Evolutionary conservation across 805 yeast species (phyloP).

Genomic region (Yamadazyma scolyti): DNA sequence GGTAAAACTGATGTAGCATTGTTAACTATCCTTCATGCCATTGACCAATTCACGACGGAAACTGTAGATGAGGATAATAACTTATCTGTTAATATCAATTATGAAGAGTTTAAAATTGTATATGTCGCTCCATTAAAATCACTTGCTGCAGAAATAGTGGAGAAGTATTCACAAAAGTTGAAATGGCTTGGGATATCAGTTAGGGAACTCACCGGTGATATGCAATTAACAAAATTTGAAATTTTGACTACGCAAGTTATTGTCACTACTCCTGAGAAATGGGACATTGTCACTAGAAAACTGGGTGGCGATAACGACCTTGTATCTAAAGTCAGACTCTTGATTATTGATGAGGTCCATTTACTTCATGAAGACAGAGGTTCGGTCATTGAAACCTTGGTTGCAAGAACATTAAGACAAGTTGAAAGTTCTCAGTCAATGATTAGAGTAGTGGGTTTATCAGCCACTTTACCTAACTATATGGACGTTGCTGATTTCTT

Average conservation of each 20-base stretch:
- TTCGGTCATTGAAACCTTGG: slow-evolving; percentile 92
- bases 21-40: slow-evolving; percentile 72
- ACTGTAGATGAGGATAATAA: slow-evolving; percentile 41
- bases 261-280: slow-evolving; percentile 94
- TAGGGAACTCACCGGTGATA: slow-evolving; percentile 89
- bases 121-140: slow-evolving; percentile 95
- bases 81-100: slow-evolving; percentile 61
- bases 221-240: slow-evolving; percentile 71
- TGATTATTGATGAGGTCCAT: slow-evolving; percentile 96
- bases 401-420: slow-evolving; percentile 90
- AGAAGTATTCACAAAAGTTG: slow-evolving; percentile 73
- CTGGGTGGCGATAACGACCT: slow-evolving; percentile 84
- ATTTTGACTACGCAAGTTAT: slow-evolving; percentile 74
- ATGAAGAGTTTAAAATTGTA: slow-evolving; percentile 83
- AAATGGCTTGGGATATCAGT: slow-evolving; percentile 85
- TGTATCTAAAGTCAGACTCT: slow-evolving; percentile 75
- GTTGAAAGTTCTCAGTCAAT: slow-evolving; percentile 92
- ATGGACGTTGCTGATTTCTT: slow-evolving; percentile 92
- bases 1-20: slow-evolving; percentile 96
- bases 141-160: slow-evolving; percentile 94
- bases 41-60: slow-evolving; percentile 64
- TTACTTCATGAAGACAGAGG: slow-evolving; percentile 96
- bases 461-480: slow-evolving; percentile 91
- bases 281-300: slow-evolving; percentile 98
- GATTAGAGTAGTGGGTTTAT: slow-evolving; percentile 90